Conservation (phyloP, 1,284 basidiomycete genomes). For the Melanopsichium pennsylvanicum region DNA sequence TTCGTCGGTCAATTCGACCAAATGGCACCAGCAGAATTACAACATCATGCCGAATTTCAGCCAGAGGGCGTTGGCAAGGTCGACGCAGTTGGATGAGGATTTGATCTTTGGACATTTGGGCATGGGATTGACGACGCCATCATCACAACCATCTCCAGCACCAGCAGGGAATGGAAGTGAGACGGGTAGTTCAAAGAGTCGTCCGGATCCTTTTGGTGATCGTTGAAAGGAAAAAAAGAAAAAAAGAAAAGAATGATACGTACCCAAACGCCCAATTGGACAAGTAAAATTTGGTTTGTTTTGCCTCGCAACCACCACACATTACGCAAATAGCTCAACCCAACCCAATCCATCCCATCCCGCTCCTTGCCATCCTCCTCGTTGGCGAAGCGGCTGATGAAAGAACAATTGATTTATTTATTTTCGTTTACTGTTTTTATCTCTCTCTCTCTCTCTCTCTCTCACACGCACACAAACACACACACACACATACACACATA, state of each 20-base stretch:
- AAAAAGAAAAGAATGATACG: no score
- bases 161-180: constrained; percentile 40
- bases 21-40: constrained; percentile 49
- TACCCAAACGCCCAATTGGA: no score
- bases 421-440: not conserved
- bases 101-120: constrained; percentile 46
- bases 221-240: constrained; percentile 11
- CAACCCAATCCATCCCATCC: no score
- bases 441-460: no score
- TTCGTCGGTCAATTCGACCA: constrained; percentile 45
- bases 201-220: constrained; percentile 41
- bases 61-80: constrained; percentile 33
- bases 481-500: no score
- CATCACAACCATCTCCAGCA: constrained; percentile 7
- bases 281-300: no score
- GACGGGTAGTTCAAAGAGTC: constrained; percentile 31
- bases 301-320: no score
- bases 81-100: constrained; percentile 44
- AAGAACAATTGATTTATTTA: constrained; percentile 11
- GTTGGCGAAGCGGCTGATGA: no score
- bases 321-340: no score
- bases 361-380: no score
- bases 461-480: no score
- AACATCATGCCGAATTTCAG: constrained; percentile 48
- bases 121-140: constrained; percentile 35